These are phyloP conservation scores for Ganoderma meredithae DNA, from an alignment of 1,284 basidiomycete species.

Conservation along the genomic window DNA sequence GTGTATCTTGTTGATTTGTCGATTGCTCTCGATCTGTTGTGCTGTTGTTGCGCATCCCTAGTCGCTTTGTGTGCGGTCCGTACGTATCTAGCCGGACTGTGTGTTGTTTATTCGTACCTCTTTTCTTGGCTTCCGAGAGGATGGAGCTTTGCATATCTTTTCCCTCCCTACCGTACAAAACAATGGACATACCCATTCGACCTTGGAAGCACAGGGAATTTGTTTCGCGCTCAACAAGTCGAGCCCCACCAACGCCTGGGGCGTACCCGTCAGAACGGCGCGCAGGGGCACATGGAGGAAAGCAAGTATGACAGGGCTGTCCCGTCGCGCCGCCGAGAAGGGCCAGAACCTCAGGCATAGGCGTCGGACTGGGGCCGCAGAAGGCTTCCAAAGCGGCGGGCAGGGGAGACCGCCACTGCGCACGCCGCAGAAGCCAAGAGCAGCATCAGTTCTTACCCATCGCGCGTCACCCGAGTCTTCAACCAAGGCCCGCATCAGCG, in stretches of 20 bases:
- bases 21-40: slow-evolving; percentile 34
- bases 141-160: not conserved
- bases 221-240: too few relatives aligned
- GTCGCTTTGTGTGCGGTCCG: slow-evolving; percentile 13
- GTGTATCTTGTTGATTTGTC: slow-evolving; percentile 24
- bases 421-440: not conserved
- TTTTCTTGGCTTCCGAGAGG: slow-evolving; percentile 1
- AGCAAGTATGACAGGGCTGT: not conserved
- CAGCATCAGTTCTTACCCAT: not conserved
- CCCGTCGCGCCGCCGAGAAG: not conserved
- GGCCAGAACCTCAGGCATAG: too few relatives aligned
- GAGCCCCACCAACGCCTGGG: not conserved
- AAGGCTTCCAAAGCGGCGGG: not conserved
- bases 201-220: too few relatives aligned
- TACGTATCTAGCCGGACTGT: slow-evolving; percentile 4
- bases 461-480: not conserved
- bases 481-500: not conserved
- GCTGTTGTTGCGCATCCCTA: slow-evolving; percentile 18
- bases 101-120: slow-evolving; percentile 14
- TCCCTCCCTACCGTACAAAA: not conserved
- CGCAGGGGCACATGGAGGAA: not conserved
- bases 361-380: not conserved
- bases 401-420: not conserved
- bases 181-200: too few relatives aligned
- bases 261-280: too few relatives aligned